Conservation (phyloP, 2,329 filamentous ascomycete species). For the Boeremia exigua region DNA sequence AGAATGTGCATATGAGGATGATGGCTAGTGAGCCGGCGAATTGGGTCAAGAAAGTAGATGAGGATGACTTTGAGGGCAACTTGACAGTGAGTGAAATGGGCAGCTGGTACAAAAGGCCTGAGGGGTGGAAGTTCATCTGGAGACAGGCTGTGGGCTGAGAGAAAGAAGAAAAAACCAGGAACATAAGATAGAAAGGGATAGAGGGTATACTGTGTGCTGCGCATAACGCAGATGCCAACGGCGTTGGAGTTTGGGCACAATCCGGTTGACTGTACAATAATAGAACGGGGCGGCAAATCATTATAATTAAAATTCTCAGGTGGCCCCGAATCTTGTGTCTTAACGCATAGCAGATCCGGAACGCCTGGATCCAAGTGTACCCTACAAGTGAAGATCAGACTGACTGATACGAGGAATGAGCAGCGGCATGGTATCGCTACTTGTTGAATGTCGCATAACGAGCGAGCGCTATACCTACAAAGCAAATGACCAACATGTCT, state of each 20-base stretch:
- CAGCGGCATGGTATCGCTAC: conserved; percentile 10
- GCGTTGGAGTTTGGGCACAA: background rate
- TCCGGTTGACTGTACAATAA: background rate
- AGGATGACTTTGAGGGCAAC: conserved; percentile 8
- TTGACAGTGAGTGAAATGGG: conserved; percentile 16
- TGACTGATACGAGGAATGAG: conserved; percentile 13
- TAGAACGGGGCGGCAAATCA: conserved; percentile 22
- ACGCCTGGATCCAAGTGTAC: conserved; percentile 37
- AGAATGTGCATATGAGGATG: background rate
- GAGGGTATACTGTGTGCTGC: background rate
- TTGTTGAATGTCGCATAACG: conserved; percentile 7
- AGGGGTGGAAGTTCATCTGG: conserved; percentile 10
- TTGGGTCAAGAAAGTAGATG: conserved; percentile 14
- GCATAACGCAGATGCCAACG: background rate
- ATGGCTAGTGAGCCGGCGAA: conserved; percentile 2
- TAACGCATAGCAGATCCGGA: conserved; percentile 29
- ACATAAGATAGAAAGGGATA: background rate
- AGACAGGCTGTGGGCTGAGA: conserved; percentile 7
- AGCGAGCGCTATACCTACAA: conserved; percentile 18
- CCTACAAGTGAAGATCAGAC: conserved; percentile 23
- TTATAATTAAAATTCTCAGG: conserved; percentile 42
- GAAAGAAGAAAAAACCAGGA: background rate
- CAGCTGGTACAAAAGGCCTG: conserved; percentile 3
- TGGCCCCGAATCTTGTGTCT: conserved; percentile 38
- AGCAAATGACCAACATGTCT: conserved; percentile 2